phyloP scores from a whole-genome alignment of 2,329 filamentous ascomycete species.

The Aspergillus terreus region DNA sequence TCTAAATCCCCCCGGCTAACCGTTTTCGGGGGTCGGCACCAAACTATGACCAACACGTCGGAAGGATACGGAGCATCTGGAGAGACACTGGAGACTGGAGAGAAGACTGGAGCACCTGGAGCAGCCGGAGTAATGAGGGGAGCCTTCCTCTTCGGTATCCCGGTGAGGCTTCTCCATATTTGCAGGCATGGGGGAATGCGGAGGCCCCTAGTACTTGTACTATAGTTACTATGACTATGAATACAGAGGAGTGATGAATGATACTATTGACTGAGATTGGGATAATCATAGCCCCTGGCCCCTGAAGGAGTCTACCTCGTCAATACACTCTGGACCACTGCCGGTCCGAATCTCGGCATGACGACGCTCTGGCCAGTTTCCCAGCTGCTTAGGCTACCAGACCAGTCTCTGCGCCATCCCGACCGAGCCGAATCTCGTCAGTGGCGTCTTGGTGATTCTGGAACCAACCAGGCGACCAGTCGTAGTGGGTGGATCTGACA shows the following conservation, averaged over 20 bases:
- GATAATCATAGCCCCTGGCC: too few relatives aligned
- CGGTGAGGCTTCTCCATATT: constrained; percentile 9
- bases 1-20: not conserved
- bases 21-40: constrained; percentile 7
- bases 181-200: constrained; percentile 3
- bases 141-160: constrained; percentile 11
- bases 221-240: too few relatives aligned
- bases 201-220: too few relatives aligned
- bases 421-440: constrained; percentile 12
- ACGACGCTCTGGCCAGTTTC: too few relatives aligned
- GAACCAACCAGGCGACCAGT: too few relatives aligned
- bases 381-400: too few relatives aligned
- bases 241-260: too few relatives aligned
- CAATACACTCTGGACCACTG: too few relatives aligned
- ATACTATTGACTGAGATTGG: too few relatives aligned
- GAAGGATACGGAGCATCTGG: constrained; percentile 6
- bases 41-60: constrained; percentile 1
- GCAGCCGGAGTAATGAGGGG: not conserved
- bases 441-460: constrained; percentile 2
- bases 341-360: not conserved
- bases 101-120: not conserved
- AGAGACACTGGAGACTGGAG: constrained; percentile 7
- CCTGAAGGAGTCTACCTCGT: too few relatives aligned
- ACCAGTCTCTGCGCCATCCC: not conserved
- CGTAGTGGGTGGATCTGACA: too few relatives aligned